Conservation (phyloP, 2,329 filamentous ascomycete genomes). For the Cladophialophora carrionii region DNA sequence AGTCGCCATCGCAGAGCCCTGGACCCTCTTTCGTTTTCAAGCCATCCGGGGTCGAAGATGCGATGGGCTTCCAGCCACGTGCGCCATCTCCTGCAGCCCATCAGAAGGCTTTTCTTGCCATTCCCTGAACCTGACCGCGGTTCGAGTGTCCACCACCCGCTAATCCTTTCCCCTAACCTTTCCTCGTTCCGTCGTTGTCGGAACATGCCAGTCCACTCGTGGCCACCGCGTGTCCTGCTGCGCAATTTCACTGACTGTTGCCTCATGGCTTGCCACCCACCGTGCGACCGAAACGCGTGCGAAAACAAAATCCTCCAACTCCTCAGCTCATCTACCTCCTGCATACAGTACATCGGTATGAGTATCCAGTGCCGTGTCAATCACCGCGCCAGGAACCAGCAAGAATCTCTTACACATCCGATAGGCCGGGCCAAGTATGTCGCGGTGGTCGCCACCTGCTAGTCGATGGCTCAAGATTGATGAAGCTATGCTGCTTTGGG, state of each 20-base stretch:
- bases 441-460: constrained; percentile 4
- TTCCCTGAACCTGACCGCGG: neutral
- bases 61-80: constrained; percentile 8
- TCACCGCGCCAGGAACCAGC: neutral
- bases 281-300: constrained; percentile 4
- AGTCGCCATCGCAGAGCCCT: neutral
- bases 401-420: neutral
- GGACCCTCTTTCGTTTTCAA: neutral
- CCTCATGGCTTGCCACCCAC: neutral
- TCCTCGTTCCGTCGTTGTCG: neutral
- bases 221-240: constrained; percentile 8
- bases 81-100: constrained; percentile 4
- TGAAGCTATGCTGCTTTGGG: constrained; percentile 12
- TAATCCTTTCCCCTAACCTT: constrained; percentile 1
- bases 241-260: neutral
- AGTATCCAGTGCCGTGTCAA: neutral
- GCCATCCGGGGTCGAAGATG: constrained; percentile 12
- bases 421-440: constrained; percentile 13
- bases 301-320: neutral
- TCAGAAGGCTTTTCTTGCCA: constrained; percentile 6
- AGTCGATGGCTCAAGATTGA: constrained; percentile 9
- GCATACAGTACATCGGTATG: too few species aligned
- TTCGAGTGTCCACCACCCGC: constrained; percentile 3
- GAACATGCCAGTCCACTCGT: constrained; percentile 10
- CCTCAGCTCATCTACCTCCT: neutral